These are phyloP conservation scores for Asparagopsis taxiformis DNA, from an alignment of 31 red algal species.

Conservation along the genomic window DNA sequence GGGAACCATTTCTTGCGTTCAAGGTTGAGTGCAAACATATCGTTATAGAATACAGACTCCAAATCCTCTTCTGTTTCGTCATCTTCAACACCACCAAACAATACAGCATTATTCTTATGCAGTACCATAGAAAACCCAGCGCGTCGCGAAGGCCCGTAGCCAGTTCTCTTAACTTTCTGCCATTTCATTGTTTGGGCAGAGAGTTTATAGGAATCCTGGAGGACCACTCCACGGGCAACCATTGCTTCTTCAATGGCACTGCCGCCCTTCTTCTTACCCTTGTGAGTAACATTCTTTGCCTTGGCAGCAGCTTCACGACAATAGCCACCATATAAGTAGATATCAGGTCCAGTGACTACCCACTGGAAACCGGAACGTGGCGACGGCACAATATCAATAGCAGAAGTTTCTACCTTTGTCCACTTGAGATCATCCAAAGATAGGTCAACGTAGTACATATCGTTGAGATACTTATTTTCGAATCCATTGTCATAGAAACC, in stretches of 20 bases:
- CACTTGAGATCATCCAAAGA: slow-evolving; percentile 70
- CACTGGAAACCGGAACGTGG: slow-evolving; percentile 76
- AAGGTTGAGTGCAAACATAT: slow-evolving; percentile 83
- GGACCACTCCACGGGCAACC: slow-evolving; percentile 62
- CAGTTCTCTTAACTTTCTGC: slow-evolving; percentile 70
- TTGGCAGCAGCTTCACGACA: slow-evolving; percentile 53
- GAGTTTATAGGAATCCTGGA: slow-evolving; percentile 57
- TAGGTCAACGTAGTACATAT: slow-evolving; percentile 75
- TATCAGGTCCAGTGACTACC: slow-evolving; percentile 57
- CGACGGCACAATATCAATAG: slow-evolving; percentile 64
- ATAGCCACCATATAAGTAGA: slow-evolving; percentile 74
- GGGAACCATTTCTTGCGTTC: slow-evolving; percentile 83
- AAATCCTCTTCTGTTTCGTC: slow-evolving; percentile 84
- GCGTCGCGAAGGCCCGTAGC: slow-evolving; percentile 66
- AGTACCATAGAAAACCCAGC: slow-evolving; percentile 70
- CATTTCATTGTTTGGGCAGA: slow-evolving; percentile 63
- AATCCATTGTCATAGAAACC: slow-evolving; percentile 73
- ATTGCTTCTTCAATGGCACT: slow-evolving; percentile 67
- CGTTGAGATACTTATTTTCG: slow-evolving; percentile 78
- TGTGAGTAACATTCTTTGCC: slow-evolving; percentile 67
- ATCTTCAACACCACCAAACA: slow-evolving; percentile 88
- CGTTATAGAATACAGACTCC: slow-evolving; percentile 68
- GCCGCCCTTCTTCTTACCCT: slow-evolving; percentile 79
- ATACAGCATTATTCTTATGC: slow-evolving; percentile 62
- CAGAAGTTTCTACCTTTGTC: slow-evolving; percentile 54